Conservation (phyloP, 2,329 filamentous ascomycete genomes). For the Alternaria brassicicola region DNA sequence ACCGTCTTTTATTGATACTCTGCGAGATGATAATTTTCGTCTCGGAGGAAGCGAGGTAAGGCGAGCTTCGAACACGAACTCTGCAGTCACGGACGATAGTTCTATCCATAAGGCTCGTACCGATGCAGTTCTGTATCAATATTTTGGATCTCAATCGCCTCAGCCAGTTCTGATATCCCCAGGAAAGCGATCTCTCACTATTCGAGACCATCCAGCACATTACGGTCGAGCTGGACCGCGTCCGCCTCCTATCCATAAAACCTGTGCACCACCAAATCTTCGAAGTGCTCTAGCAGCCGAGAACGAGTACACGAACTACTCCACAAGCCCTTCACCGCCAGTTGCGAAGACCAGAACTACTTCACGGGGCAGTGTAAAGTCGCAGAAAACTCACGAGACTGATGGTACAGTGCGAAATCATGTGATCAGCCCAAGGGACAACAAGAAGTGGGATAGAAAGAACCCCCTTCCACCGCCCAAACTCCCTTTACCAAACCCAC, state of each 20-base stretch:
- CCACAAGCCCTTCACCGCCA: background rate
- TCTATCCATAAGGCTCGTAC: background rate
- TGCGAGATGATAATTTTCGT: background rate
- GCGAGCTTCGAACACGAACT: background rate
- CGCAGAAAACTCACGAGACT: background rate
- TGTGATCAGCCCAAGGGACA: background rate
- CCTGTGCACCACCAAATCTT: background rate
- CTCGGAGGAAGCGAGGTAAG: background rate
- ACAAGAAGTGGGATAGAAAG: slow-evolving; percentile 5
- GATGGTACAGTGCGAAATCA: background rate
- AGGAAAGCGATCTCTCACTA: background rate
- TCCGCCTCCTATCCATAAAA: background rate
- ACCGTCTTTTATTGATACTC: background rate
- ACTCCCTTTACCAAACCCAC: background rate
- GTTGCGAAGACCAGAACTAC: background rate
- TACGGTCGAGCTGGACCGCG: background rate
- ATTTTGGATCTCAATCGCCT: background rate
- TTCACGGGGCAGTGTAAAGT: background rate
- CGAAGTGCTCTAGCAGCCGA: background rate
- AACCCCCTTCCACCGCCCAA: background rate
- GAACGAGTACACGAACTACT: background rate
- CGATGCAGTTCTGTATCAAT: background rate
- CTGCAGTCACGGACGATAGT: background rate
- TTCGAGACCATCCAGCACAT: background rate
- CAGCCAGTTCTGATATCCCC: background rate